A percentile compares a stretch with the other conserved stretches of the same genome.
These are phyloP conservation scores for Pichia sp. DNA, from an alignment of 1,139 yeast genomes.

Conservation along the genomic window DNA sequence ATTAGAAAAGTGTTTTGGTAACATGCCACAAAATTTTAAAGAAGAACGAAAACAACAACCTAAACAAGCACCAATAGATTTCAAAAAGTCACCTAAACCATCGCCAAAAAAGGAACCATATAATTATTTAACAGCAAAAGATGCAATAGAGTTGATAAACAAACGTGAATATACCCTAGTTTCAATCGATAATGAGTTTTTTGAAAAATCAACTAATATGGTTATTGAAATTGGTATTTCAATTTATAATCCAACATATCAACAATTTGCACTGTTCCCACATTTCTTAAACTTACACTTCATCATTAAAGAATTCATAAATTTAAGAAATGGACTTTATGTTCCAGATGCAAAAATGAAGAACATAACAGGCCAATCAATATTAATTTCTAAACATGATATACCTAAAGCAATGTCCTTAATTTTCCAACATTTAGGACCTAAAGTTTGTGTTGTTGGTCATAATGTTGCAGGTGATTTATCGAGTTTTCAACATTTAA, in stretches of 20 bases:
- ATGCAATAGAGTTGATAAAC: conserved; percentile 18
- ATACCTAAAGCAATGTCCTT: conserved; percentile 37
- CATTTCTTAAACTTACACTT: conserved; percentile 48
- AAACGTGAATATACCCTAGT: conserved; percentile 35
- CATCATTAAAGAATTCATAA: conserved; percentile 43
- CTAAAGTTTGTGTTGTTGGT: conserved; percentile 44
- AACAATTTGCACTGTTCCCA: conserved; percentile 37
- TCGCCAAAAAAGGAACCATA: not conserved
- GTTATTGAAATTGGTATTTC: conserved; percentile 68
- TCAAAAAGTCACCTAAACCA: no score
- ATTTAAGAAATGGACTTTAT: conserved; percentile 46
- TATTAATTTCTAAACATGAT: conserved; percentile 35
- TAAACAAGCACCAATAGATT: not conserved
- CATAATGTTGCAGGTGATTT: conserved; percentile 64
- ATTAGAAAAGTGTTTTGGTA: conserved; percentile 5
- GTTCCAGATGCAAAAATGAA: conserved; percentile 57
- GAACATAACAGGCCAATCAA: conserved; percentile 51
- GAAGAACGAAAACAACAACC: not conserved
- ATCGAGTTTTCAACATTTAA: conserved; percentile 42
- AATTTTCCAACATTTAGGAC: conserved; percentile 39
- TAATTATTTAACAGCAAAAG: conserved; percentile 15
- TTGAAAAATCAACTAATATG: conserved; percentile 40
- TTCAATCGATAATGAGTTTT: conserved; percentile 63
- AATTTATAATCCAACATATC: conserved; percentile 54
- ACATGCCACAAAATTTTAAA: not conserved